Percentiles rank a stretch among this genome's conserved stretches.
Conservation (phyloP, 2,329 filamentous ascomycete species). For the Chalaropsis thielavioides region DNA sequence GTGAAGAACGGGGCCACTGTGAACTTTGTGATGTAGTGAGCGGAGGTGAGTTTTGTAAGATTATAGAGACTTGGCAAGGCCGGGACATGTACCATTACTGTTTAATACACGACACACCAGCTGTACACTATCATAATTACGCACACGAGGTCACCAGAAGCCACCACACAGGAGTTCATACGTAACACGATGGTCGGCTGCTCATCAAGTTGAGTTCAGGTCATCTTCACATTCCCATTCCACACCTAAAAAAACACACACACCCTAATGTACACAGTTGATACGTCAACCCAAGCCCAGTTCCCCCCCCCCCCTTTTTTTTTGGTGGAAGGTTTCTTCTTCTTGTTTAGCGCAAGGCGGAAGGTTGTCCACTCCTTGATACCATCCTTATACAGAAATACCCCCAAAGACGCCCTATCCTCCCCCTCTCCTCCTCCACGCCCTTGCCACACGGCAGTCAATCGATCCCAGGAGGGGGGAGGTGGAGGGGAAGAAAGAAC, state of each 20-base stretch:
- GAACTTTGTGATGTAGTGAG: conserved; percentile 50
- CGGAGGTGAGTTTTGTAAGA: background rate
- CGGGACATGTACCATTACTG: background rate
- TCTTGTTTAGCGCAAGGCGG: too few species aligned
- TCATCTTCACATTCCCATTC: conserved; percentile 15
- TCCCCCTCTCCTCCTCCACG: too few species aligned
- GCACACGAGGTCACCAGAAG: too few species aligned
- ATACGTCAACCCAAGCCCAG: conserved; percentile 4
- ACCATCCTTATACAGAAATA: too few species aligned
- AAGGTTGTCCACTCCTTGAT: too few species aligned
- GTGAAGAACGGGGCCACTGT: conserved; percentile 53
- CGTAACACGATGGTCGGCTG: background rate
- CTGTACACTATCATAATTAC: too few species aligned
- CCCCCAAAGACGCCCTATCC: too few species aligned
- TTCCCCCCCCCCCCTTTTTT: background rate
- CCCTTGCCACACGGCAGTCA: too few species aligned
- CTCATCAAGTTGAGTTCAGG: background rate
- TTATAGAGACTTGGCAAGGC: background rate
- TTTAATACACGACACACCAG: background rate
- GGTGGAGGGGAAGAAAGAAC: background rate
- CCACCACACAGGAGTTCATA: too few species aligned
- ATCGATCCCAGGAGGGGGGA: too few species aligned
- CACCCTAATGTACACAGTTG: conserved; percentile 18
- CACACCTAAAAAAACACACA: conserved; percentile 15
- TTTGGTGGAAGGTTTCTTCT: too few species aligned